Base-by-base conservation (phyloP, 768 basidiomycete genomes). In the Gloeophyllum trabeum region DNA sequence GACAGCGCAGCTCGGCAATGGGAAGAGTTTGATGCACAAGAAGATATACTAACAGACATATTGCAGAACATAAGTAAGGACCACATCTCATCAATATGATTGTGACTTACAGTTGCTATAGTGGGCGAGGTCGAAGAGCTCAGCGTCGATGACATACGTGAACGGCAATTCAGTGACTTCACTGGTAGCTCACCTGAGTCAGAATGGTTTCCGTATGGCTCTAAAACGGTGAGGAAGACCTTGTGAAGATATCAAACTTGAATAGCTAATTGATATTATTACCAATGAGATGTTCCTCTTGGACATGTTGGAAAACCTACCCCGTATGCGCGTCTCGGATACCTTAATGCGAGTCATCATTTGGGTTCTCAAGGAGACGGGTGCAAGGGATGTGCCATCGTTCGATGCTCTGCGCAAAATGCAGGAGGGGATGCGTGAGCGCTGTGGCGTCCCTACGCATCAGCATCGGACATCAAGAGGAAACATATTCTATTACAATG, bases 241-340 rank as follows among this genome's bases (percentile, higher is more conserved):
- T n/a, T n/a, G n/a, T n/a, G n/a, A n/a, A n/a, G 43, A 53, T 54
- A 3, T 53, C 54, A n/a, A 42, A 43, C 4, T 40, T 52, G 10
- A 37, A 47, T 16, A n/a, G n/a, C n/a, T n/a, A n/a, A n/a, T n/a
- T n/a, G n/a, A n/a, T n/a, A n/a, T n/a, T n/a, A n/a, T n/a, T n/a
- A n/a, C n/a, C 28, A 30, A 7, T 21, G 10, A 51, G 54, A 47
- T 51, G 46, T 44, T 56, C 30, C 40, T 56, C 14, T 45, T 54
- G 4, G 51, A 56, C 41, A 47, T 44, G 14, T 20, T 48, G n/a
- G 49, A 52, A 24, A 56, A 52, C 41, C 43, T 56, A 13, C 51
- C 53, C 3, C 47, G 54, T 3, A 42, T 47, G 5, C 51, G 47
- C 3, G 20, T 55, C 4, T 55, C 52, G 2, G 25, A 44, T 12